phyloP scores from a whole-genome alignment of 495 filamentous ascomycete species.

The Annulohypoxylon maeteangense region DNA sequence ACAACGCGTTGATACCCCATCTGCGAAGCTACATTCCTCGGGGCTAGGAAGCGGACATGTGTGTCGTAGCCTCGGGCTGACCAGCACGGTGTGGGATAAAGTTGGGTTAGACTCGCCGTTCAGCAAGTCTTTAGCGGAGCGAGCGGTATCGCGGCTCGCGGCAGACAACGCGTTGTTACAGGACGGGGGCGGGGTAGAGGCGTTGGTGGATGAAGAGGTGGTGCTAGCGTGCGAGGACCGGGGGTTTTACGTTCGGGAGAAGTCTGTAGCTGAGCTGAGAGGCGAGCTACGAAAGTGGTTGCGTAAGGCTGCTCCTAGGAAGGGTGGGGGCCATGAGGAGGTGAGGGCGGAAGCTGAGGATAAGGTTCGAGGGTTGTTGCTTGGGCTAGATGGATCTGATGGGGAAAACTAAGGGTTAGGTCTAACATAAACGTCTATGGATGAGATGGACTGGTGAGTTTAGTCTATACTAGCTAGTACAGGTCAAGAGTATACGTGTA shows the following conservation, averaged over 20 bases:
- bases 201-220: slow-evolving; percentile 55
- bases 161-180: slow-evolving; percentile 51
- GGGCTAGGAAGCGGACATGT: slow-evolving; percentile 53
- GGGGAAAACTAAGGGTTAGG: not conserved
- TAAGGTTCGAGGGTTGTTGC: slow-evolving; percentile 27
- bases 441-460: not conserved
- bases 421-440: not conserved
- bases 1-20: not conserved
- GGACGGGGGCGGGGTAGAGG: slow-evolving; percentile 49
- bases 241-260: slow-evolving; percentile 50
- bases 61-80: slow-evolving; percentile 46
- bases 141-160: slow-evolving; percentile 46
- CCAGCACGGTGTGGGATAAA: slow-evolving; percentile 48
- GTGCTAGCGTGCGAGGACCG: slow-evolving; percentile 55
- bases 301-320: slow-evolving; percentile 33
- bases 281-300: slow-evolving; percentile 50
- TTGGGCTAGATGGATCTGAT: slow-evolving; percentile 17
- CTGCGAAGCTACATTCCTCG: not conserved
- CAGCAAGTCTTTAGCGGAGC: slow-evolving; percentile 19
- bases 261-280: slow-evolving; percentile 44
- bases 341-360: slow-evolving; percentile 12
- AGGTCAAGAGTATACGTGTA: not conserved
- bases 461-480: not conserved
- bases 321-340: not conserved
- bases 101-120: slow-evolving; percentile 39